phyloP scores from a whole-genome alignment of 768 basidiomycete genomes.

The Boletus barrowsii region DNA sequence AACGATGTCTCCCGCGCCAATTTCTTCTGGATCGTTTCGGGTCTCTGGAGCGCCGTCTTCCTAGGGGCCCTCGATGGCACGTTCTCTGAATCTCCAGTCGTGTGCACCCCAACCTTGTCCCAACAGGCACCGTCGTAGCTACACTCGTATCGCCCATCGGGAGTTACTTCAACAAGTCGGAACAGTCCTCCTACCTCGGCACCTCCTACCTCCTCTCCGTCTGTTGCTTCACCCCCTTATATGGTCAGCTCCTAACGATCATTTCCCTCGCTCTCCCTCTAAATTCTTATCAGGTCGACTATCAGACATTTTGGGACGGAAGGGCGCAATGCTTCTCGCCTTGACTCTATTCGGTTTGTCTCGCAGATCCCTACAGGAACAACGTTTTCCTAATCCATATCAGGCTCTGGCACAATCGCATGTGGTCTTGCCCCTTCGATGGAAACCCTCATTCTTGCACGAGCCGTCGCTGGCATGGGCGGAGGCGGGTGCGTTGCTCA shows the following conservation, averaged over 20 bases:
- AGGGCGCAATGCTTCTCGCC: slow-evolving; percentile 83
- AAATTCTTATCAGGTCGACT: slow-evolving; percentile 58
- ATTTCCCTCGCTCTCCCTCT: slow-evolving; percentile 2
- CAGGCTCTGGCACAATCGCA: slow-evolving; percentile 77
- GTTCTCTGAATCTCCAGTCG: slow-evolving; percentile 17
- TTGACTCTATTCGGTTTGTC: slow-evolving; percentile 74
- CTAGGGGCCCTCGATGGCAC: slow-evolving; percentile 82
- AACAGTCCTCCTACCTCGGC: slow-evolving; percentile 83
- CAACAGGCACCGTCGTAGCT: slow-evolving; percentile 74
- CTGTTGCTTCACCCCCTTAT: slow-evolving; percentile 88
- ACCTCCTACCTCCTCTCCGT: slow-evolving; percentile 85
- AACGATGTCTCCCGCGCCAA: slow-evolving; percentile 53
- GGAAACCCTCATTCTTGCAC: slow-evolving; percentile 73
- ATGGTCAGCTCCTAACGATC: slow-evolving; percentile 49
- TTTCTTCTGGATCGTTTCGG: slow-evolving; percentile 68
- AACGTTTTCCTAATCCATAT: slow-evolving; percentile 17
- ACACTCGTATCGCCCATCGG: slow-evolving; percentile 84
- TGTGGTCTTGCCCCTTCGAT: slow-evolving; percentile 89
- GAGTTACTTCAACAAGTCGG: slow-evolving; percentile 76
- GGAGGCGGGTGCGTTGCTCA: slow-evolving; percentile 72
- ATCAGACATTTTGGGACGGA: slow-evolving; percentile 81
- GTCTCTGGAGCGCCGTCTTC: slow-evolving; percentile 80
- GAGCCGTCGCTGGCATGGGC: slow-evolving; percentile 88
- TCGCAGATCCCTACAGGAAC: slow-evolving; percentile 14
- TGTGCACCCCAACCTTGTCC: not conserved